phyloP scores from a whole-genome alignment of 2,329 filamentous ascomycete genomes.

The Macrophomina pseudophaseolina region DNA sequence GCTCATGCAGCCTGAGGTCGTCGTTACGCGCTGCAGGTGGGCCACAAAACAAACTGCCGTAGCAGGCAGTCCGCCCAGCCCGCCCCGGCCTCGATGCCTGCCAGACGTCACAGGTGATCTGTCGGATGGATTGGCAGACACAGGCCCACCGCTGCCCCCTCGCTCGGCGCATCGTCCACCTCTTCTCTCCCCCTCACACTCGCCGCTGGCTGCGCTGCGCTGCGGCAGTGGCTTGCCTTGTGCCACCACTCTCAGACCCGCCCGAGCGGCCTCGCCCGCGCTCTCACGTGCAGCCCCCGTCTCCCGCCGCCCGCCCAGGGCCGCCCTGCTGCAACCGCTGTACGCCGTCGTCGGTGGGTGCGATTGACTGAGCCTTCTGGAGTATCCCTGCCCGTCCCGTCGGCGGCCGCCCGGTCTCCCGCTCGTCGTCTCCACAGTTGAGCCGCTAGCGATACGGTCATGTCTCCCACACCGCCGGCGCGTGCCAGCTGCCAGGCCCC shows the following conservation, averaged over 20 bases:
- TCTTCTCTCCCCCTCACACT: not conserved
- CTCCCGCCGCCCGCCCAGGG: not conserved
- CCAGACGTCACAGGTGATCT: conserved; percentile 3
- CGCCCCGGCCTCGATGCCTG: not conserved
- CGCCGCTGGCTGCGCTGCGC: not conserved
- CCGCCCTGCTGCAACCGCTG: not conserved
- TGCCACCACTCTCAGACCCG: not conserved
- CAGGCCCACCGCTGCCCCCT: conserved; percentile 6
- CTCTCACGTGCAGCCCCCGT: conserved; percentile 12
- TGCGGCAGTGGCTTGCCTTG: conserved; percentile 8
- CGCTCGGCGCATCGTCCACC: conserved; percentile 10
- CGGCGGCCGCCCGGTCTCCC: conserved; percentile 4
- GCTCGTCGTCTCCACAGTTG: conserved; percentile 5
- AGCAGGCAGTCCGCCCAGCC: conserved; percentile 5
- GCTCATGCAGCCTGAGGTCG: conserved; percentile 4
- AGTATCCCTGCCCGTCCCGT: not conserved
- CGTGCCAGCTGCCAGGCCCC: conserved; percentile 6
- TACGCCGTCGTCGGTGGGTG: not conserved
- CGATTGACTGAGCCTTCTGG: not conserved
- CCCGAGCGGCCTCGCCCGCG: not conserved
- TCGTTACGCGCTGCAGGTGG: conserved; percentile 17
- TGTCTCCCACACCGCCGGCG: conserved; percentile 4
- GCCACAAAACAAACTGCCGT: conserved; percentile 9
- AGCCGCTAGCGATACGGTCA: conserved; percentile 19
- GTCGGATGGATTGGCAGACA: conserved; percentile 15